phyloP scores from a whole-genome alignment of 2,329 filamentous ascomycete genomes.

The Aspergillus sp. region DNA sequence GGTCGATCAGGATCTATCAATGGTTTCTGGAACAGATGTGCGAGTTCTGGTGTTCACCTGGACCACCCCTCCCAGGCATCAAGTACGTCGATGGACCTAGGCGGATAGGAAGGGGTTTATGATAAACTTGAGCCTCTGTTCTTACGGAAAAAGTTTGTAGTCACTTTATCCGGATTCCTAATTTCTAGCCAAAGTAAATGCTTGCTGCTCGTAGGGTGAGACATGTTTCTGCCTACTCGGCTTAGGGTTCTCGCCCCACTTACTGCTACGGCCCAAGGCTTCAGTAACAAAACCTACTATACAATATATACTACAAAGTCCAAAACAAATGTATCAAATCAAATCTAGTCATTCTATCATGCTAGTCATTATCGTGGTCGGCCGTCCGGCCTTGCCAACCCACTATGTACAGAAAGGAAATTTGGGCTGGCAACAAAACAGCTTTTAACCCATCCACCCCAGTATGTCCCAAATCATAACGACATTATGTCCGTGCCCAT shows the following conservation, averaged over 20 bases:
- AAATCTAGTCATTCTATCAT: constrained; percentile 18
- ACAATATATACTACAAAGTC: no score
- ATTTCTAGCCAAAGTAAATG: neutral
- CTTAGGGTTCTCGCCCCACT: neutral
- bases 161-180: no score
- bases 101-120: no score
- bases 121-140: no score
- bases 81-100: no score
- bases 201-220: neutral
- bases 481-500: constrained; percentile 12
- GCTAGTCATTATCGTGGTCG: constrained; percentile 17
- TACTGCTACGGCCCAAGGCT: neutral
- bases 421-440: constrained; percentile 6
- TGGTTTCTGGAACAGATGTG: neutral
- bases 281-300: neutral
- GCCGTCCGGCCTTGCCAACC: constrained; percentile 6
- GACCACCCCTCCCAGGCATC: no score
- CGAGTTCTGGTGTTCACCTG: neutral
- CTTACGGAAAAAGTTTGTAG: no score
- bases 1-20: neutral
- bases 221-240: neutral
- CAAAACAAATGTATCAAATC: no score
- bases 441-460: constrained; percentile 10
- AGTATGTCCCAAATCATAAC: constrained; percentile 13
- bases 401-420: constrained; percentile 17